Conservation (phyloP, 2,329 filamentous ascomycete species). For the Penicillium sclerotiorum region DNA sequence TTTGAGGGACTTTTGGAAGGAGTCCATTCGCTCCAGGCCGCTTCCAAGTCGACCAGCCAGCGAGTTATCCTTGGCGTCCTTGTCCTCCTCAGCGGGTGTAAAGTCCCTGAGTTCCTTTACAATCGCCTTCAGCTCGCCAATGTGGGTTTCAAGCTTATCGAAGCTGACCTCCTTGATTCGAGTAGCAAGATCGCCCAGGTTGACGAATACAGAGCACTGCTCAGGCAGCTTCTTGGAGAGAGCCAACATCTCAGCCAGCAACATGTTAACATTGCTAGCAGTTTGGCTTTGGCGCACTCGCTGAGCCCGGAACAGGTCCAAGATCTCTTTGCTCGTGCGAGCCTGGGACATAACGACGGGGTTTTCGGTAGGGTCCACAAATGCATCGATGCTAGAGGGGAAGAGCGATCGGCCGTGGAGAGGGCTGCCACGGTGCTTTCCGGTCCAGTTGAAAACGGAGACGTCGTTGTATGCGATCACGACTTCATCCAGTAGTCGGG, state of each 20-base stretch:
- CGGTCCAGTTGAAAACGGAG: constrained; percentile 7
- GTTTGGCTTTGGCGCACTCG: constrained; percentile 2
- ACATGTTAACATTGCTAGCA: not conserved
- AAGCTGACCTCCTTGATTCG: not conserved
- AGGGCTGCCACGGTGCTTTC: constrained; percentile 2
- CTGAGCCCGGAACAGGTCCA: not conserved
- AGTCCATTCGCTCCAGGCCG: not conserved
- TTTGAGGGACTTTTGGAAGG: not conserved
- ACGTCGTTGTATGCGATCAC: constrained; percentile 20
- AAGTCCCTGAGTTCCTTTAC: not conserved
- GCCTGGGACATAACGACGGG: not conserved
- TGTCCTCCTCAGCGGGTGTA: not conserved
- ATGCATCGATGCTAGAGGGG: not conserved
- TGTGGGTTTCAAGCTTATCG: not conserved
- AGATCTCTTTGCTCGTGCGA: not conserved
- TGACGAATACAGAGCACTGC: not conserved
- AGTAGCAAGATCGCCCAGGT: not conserved
- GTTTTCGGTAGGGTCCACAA: not conserved
- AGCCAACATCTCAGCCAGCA: not conserved
- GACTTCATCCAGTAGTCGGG: constrained; percentile 19
- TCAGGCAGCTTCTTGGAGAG: constrained; percentile 3
- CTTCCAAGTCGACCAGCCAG: not conserved
- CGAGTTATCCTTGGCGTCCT: not conserved
- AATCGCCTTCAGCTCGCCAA: not conserved
- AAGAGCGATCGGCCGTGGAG: not conserved